These are phyloP conservation scores for Cutaneotrichosporon cyanovorans DNA, from an alignment of 1,284 basidiomycete genomes.

Conservation along the genomic window DNA sequence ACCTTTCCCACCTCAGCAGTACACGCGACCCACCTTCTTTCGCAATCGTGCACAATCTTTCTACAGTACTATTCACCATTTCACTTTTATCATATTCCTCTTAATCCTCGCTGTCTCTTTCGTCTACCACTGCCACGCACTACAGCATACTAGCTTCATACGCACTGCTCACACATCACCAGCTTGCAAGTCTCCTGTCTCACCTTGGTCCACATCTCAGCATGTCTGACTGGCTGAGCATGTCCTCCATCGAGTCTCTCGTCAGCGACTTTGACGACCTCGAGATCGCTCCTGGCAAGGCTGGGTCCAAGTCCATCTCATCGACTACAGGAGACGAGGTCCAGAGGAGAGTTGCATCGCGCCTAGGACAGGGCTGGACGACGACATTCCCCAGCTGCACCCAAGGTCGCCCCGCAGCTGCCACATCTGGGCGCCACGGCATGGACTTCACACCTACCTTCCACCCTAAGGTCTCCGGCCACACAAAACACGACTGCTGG, in stretches of 20 bases:
- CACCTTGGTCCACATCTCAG: no score
- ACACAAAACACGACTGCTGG: neutral
- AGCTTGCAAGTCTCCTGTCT: no score
- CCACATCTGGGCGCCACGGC: neutral
- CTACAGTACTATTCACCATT: no score
- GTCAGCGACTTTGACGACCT: neutral
- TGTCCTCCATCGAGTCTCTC: neutral
- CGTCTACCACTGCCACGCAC: no score
- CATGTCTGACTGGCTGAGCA: neutral
- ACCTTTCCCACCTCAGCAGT: no score
- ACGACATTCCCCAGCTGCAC: conserved; percentile 4
- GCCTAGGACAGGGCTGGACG: conserved; percentile 7
- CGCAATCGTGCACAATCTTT: no score
- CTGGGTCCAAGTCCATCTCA: neutral
- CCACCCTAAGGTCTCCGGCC: neutral
- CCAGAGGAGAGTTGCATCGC: neutral
- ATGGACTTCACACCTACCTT: neutral
- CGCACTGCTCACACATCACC: no score
- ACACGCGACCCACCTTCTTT: no score
- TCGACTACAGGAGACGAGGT: no score
- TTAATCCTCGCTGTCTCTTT: no score
- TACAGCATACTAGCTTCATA: no score
- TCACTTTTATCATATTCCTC: no score
- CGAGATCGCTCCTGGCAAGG: neutral
- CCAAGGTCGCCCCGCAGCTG: neutral